Conservation (phyloP, 2,329 filamentous ascomycete species). For the Colletotrichum tabaci region DNA sequence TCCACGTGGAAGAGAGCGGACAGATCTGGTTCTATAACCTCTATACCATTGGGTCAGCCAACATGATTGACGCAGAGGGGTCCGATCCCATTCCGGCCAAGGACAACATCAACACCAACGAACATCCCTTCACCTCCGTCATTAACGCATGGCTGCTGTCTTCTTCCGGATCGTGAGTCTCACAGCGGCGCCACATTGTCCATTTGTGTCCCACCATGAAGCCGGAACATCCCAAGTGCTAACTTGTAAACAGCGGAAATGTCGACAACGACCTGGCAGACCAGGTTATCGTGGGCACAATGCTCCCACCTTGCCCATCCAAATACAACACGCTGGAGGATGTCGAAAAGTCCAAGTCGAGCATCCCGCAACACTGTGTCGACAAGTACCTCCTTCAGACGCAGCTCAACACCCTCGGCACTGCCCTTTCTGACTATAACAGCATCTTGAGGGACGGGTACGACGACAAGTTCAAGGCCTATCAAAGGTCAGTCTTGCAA, state of each 20-base stretch:
- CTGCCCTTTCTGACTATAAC: conserved; percentile 19
- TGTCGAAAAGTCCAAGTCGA: conserved; percentile 21
- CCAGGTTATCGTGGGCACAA: conserved; percentile 16
- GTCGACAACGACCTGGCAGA: conserved; percentile 18
- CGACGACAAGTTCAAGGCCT: conserved; percentile 18
- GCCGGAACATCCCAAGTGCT: conserved; percentile 17
- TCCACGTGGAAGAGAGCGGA: conserved; percentile 43
- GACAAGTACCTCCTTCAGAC: conserved; percentile 19
- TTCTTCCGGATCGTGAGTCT: conserved; percentile 30
- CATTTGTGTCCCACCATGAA: conserved; percentile 14
- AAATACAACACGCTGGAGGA: conserved; percentile 11
- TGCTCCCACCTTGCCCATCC: conserved; percentile 18
- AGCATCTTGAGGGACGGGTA: conserved; percentile 14
- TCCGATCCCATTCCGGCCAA: conserved; percentile 34
- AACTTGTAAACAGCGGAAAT: conserved; percentile 20
- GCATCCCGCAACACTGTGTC: conserved; percentile 18
- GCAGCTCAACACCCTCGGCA: conserved; percentile 14
- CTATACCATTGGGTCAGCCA: conserved; percentile 31
- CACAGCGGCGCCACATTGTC: conserved; percentile 15
- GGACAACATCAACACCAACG: conserved; percentile 36
- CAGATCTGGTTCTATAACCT: conserved; percentile 48
- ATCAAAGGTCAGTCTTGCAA: conserved; percentile 14
- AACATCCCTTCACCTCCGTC: conserved; percentile 35
- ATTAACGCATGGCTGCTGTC: conserved; percentile 37
- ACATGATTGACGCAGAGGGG: conserved; percentile 18